A percentile compares a stretch with the other conserved stretches of the same genome.
phyloP scores from a whole-genome alignment of 1,284 basidiomycete genomes.

The Schizophyllum amplum region DNA sequence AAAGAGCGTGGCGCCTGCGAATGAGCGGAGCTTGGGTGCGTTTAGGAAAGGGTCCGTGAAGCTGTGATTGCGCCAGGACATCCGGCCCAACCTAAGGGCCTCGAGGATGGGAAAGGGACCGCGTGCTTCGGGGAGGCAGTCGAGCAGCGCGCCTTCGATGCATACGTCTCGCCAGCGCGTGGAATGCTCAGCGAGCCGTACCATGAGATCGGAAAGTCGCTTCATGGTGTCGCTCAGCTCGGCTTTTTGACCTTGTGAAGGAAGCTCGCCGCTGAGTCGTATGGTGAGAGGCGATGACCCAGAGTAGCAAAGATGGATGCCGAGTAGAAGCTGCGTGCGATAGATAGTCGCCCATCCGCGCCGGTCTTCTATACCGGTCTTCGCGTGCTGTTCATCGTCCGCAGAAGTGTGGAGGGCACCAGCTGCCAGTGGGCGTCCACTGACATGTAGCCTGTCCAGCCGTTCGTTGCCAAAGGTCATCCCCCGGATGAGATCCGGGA shows the following conservation, averaged over 20 bases:
- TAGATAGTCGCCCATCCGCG: background rate
- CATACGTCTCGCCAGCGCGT: background rate
- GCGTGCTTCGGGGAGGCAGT: background rate
- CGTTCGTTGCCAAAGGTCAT: background rate
- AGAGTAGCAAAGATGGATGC: background rate
- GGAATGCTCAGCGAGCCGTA: background rate
- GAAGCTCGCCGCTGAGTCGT: background rate
- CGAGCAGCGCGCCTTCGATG: background rate
- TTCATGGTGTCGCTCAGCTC: background rate
- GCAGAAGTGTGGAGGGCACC: background rate
- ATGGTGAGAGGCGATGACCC: background rate
- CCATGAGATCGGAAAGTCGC: background rate
- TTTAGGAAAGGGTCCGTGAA: background rate
- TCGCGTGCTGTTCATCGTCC: background rate
- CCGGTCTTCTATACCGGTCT: background rate
- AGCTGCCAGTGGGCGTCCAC: background rate
- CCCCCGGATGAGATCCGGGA: background rate
- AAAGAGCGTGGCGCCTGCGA: background rate
- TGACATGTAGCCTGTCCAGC: background rate
- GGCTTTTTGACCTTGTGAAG: background rate
- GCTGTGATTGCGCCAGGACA: background rate
- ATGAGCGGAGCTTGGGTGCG: background rate
- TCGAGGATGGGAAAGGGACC: background rate
- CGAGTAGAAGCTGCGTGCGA: background rate
- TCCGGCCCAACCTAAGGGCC: background rate